A percentile compares a stretch with the other conserved stretches of the same genome.
phyloP scores from a whole-genome alignment of 768 basidiomycete species.

The Clathrus columnatus region DNA sequence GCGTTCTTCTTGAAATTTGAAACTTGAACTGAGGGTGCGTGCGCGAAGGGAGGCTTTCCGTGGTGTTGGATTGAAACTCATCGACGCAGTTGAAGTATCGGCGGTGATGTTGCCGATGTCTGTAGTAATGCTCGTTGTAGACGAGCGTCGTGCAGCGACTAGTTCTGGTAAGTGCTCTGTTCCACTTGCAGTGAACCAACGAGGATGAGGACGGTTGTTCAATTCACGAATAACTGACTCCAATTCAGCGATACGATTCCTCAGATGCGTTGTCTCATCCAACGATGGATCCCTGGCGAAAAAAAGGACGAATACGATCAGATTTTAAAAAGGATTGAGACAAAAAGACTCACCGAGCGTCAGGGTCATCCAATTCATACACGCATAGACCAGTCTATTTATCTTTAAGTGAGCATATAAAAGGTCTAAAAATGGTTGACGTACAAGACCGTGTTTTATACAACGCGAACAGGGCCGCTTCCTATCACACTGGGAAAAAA shows the following conservation, averaged over 20 bases:
- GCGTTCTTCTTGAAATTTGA: too few relatives aligned
- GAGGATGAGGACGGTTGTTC: conserved; percentile 77
- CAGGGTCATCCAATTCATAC: conserved; percentile 89
- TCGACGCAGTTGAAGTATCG: conserved; percentile 18
- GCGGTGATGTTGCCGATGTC: conserved; percentile 21
- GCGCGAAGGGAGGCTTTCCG: neutral
- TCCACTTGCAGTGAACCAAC: conserved; percentile 52
- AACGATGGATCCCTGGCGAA: conserved; percentile 62
- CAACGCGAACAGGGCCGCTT: conserved; percentile 87
- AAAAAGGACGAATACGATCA: neutral
- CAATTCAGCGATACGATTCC: conserved; percentile 85
- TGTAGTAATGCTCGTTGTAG: conserved; percentile 52
- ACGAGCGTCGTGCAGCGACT: conserved; percentile 17
- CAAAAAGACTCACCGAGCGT: conserved; percentile 47
- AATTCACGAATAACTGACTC: conserved; percentile 88
- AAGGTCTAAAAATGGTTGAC: conserved; percentile 9
- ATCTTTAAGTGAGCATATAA: conserved; percentile 6
- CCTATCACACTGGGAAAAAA: conserved; percentile 63
- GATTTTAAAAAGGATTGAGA: conserved; percentile 15
- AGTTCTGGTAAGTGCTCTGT: conserved; percentile 11
- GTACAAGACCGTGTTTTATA: conserved; percentile 79
- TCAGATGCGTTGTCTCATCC: conserved; percentile 79
- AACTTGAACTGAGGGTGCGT: too few relatives aligned
- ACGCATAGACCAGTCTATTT: conserved; percentile 84
- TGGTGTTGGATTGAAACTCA: neutral